Conservation (phyloP, 2,329 filamentous ascomycete species). For the Exophiala oligosperma region DNA sequence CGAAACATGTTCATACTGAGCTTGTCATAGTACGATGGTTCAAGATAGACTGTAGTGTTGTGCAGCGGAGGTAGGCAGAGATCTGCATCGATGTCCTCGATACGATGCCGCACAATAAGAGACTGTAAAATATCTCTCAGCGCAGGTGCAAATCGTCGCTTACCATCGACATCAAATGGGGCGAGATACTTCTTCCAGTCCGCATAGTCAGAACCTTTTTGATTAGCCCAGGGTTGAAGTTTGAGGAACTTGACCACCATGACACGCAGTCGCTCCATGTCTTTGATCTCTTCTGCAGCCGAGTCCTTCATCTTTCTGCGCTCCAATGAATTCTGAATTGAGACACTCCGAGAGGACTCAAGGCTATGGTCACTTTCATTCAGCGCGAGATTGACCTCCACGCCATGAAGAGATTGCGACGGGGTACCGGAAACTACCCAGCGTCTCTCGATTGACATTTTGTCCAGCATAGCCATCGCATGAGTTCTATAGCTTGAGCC, state of each 20-base stretch:
- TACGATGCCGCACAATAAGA: constrained; percentile 76
- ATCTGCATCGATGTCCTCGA: constrained; percentile 67
- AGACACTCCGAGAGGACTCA: constrained; percentile 10
- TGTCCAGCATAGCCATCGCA: constrained; percentile 55
- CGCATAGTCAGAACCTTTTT: constrained; percentile 56
- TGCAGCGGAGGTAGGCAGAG: constrained; percentile 68
- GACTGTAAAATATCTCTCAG: constrained; percentile 71
- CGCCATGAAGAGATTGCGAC: constrained; percentile 76
- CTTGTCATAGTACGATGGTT: constrained; percentile 83
- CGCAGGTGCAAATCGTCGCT: constrained; percentile 41
- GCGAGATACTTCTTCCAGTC: constrained; percentile 76
- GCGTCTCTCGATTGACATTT: constrained; percentile 64
- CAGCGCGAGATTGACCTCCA: constrained; percentile 60
- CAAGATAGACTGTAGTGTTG: constrained; percentile 70
- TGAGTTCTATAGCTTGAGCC: constrained; percentile 62
- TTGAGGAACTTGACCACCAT: constrained; percentile 71
- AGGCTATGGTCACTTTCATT: constrained; percentile 34
- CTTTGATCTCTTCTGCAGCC: constrained; percentile 57
- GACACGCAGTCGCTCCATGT: constrained; percentile 65
- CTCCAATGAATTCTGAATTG: constrained; percentile 18
- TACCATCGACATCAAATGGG: constrained; percentile 60
- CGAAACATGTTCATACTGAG: constrained; percentile 81
- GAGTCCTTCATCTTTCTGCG: constrained; percentile 39
- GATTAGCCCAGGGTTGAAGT: constrained; percentile 75
- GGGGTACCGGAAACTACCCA: constrained; percentile 94